Base-by-base conservation (phyloP, 495 filamentous ascomycete species). In the Talaromyces proteolyticus region DNA sequence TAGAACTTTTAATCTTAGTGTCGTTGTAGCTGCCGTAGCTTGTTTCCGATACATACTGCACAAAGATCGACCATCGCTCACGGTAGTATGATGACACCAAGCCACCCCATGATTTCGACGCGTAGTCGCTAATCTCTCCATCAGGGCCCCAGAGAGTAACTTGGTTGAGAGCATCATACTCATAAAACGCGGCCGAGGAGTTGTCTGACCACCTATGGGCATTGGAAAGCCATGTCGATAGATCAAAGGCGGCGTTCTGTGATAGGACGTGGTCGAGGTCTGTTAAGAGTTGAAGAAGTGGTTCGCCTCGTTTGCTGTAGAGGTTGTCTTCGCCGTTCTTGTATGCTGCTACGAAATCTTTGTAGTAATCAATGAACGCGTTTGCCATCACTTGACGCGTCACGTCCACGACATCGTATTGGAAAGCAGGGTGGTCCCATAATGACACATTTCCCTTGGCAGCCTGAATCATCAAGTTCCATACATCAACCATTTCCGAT, bases 81-180 rank as follows among this genome's bases (percentile, higher is more conserved):
- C 57, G 29, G 44, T 75, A 73, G 56, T 75, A 75, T 4, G 55
- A 57, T 3, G 50, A 44, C 3, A 72, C 66, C 5, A 75, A 51
- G 2, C 70, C 70, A 42, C 61, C 65, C 71, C 71, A 75, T 17
- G 47, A 49, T 47, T 69, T 73, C 0, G 56, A 62, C 10, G 65
- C 65, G 50, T 75, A 73, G 51, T 75, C 71, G 25, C 51, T 59
- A 22, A 73, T 70, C 54, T 75, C 52, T 16, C 69, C 68, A 2
- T 48, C 52, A 6, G 69, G 70, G 0, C 71, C 71, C 69, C 71
- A 75, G 8, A 70, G 56, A 21, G 69, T 73, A 49, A 75, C 62
- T 45, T 75, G 69, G 51, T 73, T 71, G 34, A 65, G 60, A 8
- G 68, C 71, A 29, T 75, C 55, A 52, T 68, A 72, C 45, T 69